Percentiles rank a stretch among this genome's conserved stretches.
phyloP scores from a whole-genome alignment of 305 asterid species.

The Caryopteris hybrid region DNA sequence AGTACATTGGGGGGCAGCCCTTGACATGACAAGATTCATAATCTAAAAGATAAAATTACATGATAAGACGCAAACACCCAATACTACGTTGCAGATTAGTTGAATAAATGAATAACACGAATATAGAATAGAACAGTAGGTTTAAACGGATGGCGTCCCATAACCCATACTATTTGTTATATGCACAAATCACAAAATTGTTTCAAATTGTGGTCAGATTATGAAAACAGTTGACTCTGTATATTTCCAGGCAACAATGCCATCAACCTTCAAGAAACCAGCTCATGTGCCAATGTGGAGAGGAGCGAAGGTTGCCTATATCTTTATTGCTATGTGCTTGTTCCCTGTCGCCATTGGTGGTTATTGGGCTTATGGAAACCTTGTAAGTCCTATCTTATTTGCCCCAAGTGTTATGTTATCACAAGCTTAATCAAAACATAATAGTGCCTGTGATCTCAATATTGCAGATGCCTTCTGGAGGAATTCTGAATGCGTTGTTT shows the following conservation, averaged over 20 bases:
- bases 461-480: conserved; percentile 96
- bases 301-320: conserved; percentile 87
- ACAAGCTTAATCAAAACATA: too few species aligned
- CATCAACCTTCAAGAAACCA: conserved; percentile 93
- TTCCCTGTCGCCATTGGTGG: conserved; percentile 96
- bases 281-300: conserved; percentile 98
- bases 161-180: background rate
- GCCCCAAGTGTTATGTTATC: too few species aligned
- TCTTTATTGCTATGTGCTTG: conserved; percentile 77
- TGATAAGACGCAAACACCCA: too few species aligned
- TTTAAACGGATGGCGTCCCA: too few species aligned
- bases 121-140: too few species aligned
- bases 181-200: background rate
- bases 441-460: too few species aligned
- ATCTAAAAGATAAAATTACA: too few species aligned
- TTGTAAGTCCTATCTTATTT: conserved; percentile 52
- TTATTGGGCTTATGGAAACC: conserved; percentile 97
- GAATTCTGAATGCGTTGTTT: conserved; percentile 70
- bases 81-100: too few species aligned
- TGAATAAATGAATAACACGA: too few species aligned
- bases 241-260: conserved; percentile 86
- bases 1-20: too few species aligned
- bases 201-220: too few species aligned
- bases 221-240: background rate
- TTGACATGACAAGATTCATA: too few species aligned